A percentile compares a stretch with the other conserved stretches of the same genome.
Evolutionary conservation across 2,329 filamentous ascomycete genomes (phyloP).

Genomic region (Rutstroemia sydowiana): DNA sequence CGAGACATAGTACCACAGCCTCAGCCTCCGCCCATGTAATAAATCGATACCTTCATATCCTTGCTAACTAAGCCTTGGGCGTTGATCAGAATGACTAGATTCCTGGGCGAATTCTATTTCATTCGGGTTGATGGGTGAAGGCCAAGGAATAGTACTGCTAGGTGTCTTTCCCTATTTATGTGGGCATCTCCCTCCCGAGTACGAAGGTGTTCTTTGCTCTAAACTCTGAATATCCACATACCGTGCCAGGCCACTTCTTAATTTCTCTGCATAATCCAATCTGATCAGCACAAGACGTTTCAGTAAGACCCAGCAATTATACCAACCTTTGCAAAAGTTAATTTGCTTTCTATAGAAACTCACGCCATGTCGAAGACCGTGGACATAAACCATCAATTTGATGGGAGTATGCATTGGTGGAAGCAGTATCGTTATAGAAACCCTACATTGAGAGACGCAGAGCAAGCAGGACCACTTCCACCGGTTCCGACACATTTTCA

Average conservation of each 20-base stretch:
- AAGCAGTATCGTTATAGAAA: constrained; percentile 5
- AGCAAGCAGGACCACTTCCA: background rate
- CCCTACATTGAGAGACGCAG: constrained; percentile 4
- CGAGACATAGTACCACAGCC: background rate
- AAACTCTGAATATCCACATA: background rate
- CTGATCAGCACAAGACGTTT: background rate
- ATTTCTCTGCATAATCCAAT: background rate
- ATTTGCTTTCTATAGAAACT: background rate
- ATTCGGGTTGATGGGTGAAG: background rate
- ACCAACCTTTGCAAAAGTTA: background rate
- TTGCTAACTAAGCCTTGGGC: no score
- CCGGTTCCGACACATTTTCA: constrained; percentile 6
- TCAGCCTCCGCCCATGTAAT: constrained; percentile 1
- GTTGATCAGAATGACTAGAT: no score
- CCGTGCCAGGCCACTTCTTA: background rate
- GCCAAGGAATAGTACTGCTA: background rate
- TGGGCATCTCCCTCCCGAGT: background rate
- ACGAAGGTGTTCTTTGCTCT: background rate
- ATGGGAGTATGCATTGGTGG: constrained; percentile 5
- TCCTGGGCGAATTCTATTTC: background rate
- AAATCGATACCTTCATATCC: background rate
- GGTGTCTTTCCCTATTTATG: background rate
- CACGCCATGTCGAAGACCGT: background rate
- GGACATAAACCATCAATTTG: constrained; percentile 9
- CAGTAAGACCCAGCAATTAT: background rate